Evolutionary conservation across 371 early-diverging fungal genomes (phyloP), one percentile per base, ranked within the genome.

Genomic region (Cokeromyces recurvatus): DNA sequence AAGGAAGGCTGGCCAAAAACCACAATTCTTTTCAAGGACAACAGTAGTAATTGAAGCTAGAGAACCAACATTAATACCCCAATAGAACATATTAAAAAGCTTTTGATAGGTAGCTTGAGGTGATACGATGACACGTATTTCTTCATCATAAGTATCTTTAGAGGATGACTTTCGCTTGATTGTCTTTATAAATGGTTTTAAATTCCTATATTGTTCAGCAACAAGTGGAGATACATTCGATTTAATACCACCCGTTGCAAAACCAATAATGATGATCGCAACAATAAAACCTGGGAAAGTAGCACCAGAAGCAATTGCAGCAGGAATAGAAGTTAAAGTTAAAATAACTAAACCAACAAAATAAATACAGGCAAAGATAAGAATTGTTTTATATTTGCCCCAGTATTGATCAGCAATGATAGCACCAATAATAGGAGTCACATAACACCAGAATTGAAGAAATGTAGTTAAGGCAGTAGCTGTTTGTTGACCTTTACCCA

Each of bases 331-430:
- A 3, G 87, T 83, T 9, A 85, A 53, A 0, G 84, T 70, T 42
- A 89, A 50, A 27, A 89, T 62, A 19, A 77, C 27, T n/a, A 86
- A 60, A 39, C 95, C 94, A n/a, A 84, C 31, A 5, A 84, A 54
- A 55, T 94, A 93, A 20, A 85, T 48, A 39, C 64, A 32, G 20
- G 79, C 62, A 39, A 91, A 88, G 20, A 81, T 29, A 7, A 88
- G 42, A 21, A 92, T 91, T 15, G 92, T 87, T 60, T 77, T 80
- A 72, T 80, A 91, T 72, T 89, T 88, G 44, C 95, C 95, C 43
- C 89, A 68, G 54, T 82, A 82, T 58, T 81, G 79, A 75, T 92
- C 95, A 15, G 92, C 85, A 32, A 92, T 55, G 22, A 88, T 61
- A 37, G 90, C 92, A 44, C 91, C 90, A n/a, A 92, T 47, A 37